These are phyloP conservation scores for Linaria vulgaris DNA, from an alignment of 257 asterid genomes.

Conservation along the genomic window DNA sequence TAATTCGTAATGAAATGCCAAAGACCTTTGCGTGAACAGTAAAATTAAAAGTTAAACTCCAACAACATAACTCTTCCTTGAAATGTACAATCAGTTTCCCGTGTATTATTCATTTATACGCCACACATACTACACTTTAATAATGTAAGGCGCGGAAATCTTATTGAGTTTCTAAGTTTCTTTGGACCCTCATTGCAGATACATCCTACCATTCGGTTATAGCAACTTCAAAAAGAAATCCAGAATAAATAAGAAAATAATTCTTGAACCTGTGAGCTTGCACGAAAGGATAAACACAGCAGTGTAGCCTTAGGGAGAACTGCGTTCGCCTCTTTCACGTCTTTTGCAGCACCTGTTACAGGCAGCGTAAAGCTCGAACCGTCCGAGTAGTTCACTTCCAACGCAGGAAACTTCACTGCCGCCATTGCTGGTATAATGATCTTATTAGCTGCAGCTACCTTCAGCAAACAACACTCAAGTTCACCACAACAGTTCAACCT, in stretches of 20 bases:
- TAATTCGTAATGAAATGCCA: too few relatives aligned
- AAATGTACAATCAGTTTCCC: too few relatives aligned
- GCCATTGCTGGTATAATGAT: slow-evolving; percentile 59
- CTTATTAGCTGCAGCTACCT: slow-evolving; percentile 81
- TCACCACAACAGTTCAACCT: slow-evolving; percentile 21
- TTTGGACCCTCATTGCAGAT: not conserved
- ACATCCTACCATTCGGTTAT: too few relatives aligned
- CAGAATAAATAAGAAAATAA: not conserved
- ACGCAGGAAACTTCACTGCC: slow-evolving; percentile 78
- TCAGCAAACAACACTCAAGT: slow-evolving; percentile 24
- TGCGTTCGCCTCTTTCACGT: slow-evolving; percentile 23
- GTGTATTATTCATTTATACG: too few relatives aligned
- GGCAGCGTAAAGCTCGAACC: slow-evolving; percentile 69
- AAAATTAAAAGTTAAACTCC: too few relatives aligned
- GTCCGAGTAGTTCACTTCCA: slow-evolving; percentile 56
- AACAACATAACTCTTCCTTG: too few relatives aligned
- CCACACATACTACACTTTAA: too few relatives aligned
- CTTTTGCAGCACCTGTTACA: slow-evolving; percentile 35
- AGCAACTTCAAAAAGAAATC: too few relatives aligned
- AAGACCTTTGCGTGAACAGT: too few relatives aligned
- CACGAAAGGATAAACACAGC: slow-evolving; percentile 80
- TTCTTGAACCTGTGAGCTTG: slow-evolving; percentile 62
- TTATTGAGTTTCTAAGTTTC: not conserved
- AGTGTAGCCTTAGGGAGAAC: slow-evolving; percentile 58
- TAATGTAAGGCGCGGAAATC: too few relatives aligned